A percentile compares a stretch with the other conserved stretches of the same genome.
Conservation (phyloP, 169 alveolate genomes). For the Cryptosporidium canis region DNA sequence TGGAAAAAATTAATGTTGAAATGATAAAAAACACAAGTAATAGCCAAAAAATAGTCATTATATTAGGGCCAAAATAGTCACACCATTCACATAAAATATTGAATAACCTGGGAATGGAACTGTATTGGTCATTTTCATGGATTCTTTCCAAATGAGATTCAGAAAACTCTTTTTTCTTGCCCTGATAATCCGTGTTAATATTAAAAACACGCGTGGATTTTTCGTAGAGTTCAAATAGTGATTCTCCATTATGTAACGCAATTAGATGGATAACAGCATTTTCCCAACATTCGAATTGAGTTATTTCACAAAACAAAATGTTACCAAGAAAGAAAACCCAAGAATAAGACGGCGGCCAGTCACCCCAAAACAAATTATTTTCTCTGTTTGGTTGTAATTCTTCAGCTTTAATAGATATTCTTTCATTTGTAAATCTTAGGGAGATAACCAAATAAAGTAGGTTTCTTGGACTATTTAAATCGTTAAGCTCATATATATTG, state of each 20-base stretch:
- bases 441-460: constrained; percentile 18
- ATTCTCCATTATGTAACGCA: constrained; percentile 68
- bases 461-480: constrained; percentile 12
- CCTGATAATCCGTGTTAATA: background rate
- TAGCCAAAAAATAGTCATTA: constrained; percentile 53
- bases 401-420: constrained; percentile 37
- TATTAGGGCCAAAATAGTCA: constrained; percentile 64
- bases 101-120: constrained; percentile 54
- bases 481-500: constrained; percentile 34
- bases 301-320: constrained; percentile 23
- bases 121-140: constrained; percentile 25
- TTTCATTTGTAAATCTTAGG: constrained; percentile 55
- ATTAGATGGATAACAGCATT: constrained; percentile 11
- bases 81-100: constrained; percentile 69
- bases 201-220: constrained; percentile 19
- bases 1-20: background rate
- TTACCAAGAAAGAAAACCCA: constrained; percentile 70
- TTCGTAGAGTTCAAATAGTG: constrained; percentile 54
- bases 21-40: constrained; percentile 10
- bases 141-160: constrained; percentile 4
- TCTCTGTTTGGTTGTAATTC: constrained; percentile 60
- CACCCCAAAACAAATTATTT: constrained; percentile 61
- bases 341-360: constrained; percentile 70
- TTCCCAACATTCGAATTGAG: constrained; percentile 38
- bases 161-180: background rate